Conservation (phyloP, 495 filamentous ascomycete species). For the Annulohypoxylon maeteangense region DNA sequence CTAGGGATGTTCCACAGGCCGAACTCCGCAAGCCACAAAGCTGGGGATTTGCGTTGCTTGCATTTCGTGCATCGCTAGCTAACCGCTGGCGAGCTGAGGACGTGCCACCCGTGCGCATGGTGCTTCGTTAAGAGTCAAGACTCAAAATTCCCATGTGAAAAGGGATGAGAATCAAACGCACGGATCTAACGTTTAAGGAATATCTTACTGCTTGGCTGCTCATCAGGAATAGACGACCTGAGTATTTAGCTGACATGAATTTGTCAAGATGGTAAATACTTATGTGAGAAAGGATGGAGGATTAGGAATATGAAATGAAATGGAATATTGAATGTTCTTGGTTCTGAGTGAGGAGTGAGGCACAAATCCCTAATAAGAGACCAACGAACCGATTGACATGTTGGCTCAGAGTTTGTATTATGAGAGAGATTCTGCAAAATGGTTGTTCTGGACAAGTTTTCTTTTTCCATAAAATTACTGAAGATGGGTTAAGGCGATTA, state of each 20-base stretch:
- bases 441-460: background rate
- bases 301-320: background rate
- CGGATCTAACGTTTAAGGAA: background rate
- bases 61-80: constrained; percentile 49
- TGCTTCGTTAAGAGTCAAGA: too few species aligned
- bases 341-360: background rate
- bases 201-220: background rate
- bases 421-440: background rate
- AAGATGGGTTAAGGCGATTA: background rate
- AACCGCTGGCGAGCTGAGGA: constrained; percentile 2
- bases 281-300: background rate
- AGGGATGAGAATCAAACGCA: background rate
- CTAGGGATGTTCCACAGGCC: background rate
- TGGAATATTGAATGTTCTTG: background rate
- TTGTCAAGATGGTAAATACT: background rate
- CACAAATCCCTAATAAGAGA: too few species aligned
- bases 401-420: constrained; percentile 1
- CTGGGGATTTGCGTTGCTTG: constrained; percentile 54
- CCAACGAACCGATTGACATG: background rate
- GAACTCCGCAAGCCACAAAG: constrained; percentile 23
- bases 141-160: background rate
- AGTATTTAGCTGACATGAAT: background rate
- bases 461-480: background rate
- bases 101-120: background rate
- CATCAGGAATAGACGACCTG: background rate